Conservation (phyloP, 768 basidiomycete species). For the Tulasnella sp. region DNA sequence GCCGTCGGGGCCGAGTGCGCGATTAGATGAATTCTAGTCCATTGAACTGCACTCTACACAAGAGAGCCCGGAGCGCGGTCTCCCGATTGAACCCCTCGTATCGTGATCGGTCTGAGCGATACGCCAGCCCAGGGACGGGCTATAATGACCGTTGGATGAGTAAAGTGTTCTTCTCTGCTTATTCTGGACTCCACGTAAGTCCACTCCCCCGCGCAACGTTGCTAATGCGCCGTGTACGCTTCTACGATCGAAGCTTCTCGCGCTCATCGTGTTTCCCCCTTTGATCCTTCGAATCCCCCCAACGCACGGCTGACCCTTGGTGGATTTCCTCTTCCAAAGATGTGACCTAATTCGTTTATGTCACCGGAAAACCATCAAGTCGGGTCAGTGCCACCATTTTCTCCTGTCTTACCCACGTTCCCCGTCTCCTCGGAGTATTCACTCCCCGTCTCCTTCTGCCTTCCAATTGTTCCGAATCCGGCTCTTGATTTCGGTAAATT, state of each 20-base stretch:
- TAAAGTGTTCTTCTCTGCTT: constrained; percentile 43
- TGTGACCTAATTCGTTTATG: constrained; percentile 66
- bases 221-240: neutral
- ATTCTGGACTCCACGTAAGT: neutral
- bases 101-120: constrained; percentile 80
- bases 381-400: constrained; percentile 47
- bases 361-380: constrained; percentile 92
- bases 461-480: constrained; percentile 32
- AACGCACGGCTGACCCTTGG: neutral
- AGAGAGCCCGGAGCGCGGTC: constrained; percentile 74
- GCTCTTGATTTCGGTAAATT: constrained; percentile 23
- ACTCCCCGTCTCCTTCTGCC: neutral
- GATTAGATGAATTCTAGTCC: constrained; percentile 40
- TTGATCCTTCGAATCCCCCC: neutral
- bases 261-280: neutral
- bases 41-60: constrained; percentile 46
- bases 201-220: neutral
- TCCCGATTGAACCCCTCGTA: constrained; percentile 58
- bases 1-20: constrained; percentile 34
- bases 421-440: neutral
- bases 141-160: constrained; percentile 60
- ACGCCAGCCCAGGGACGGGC: constrained; percentile 85
- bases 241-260: neutral
- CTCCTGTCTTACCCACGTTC: neutral
- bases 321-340: constrained; percentile 44